Evolutionary conservation across 495 filamentous ascomycete genomes (phyloP).

Genomic region (Alectoria sarmentosa): DNA sequence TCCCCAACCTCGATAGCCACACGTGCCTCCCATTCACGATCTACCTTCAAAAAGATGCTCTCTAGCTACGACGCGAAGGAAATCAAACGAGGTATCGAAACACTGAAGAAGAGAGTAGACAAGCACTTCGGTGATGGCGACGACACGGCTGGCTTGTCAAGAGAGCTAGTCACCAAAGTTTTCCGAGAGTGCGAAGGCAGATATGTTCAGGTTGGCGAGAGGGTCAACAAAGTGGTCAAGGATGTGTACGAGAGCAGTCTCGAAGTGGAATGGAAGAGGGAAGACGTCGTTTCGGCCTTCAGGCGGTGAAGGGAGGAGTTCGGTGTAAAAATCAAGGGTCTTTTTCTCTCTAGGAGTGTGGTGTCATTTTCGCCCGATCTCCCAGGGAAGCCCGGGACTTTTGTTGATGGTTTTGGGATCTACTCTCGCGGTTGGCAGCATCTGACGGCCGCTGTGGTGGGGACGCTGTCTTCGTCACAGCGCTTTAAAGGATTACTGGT

Average conservation of each 20-base stretch:
- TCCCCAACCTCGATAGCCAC: conserved; percentile 49
- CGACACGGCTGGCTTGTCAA: conserved; percentile 53
- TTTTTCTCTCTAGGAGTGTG: no score
- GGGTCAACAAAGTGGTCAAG: conserved; percentile 38
- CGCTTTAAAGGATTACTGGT: background rate
- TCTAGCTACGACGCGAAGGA: conserved; percentile 74
- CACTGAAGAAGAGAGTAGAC: conserved; percentile 81
- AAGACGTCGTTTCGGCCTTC: conserved; percentile 50
- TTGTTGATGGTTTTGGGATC: background rate
- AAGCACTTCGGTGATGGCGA: conserved; percentile 93
- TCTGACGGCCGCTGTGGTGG: background rate
- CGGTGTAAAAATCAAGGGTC: no score
- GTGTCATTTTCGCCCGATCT: no score
- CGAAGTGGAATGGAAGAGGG: conserved; percentile 55
- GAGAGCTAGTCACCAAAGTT: conserved; percentile 67
- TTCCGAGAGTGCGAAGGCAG: conserved; percentile 65
- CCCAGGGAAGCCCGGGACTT: no score
- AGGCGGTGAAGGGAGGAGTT: conserved; percentile 32
- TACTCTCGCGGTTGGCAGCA: background rate
- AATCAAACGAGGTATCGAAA: conserved; percentile 74
- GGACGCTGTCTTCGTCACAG: background rate
- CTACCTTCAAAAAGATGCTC: conserved; percentile 76
- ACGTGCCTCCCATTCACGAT: conserved; percentile 71
- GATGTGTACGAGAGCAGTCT: conserved; percentile 58
- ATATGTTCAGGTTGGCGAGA: background rate